Conservation (phyloP, 306 rosid species). For the Glycine soja region DNA sequence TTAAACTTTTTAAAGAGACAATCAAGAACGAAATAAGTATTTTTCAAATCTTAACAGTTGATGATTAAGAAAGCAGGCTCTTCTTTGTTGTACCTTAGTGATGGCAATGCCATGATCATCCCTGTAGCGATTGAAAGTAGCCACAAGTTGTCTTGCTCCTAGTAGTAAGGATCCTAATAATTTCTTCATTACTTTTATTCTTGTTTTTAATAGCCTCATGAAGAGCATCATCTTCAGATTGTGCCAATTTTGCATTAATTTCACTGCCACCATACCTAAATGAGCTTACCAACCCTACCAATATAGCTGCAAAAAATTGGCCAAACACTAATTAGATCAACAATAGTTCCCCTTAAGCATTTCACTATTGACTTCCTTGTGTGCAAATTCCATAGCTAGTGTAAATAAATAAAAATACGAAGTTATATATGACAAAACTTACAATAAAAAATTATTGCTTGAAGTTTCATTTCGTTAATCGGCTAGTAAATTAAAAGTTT, state of each 20-base stretch:
- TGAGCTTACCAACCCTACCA: slow-evolving; percentile 69
- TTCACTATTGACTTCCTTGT: neutral
- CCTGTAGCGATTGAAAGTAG: slow-evolving; percentile 72
- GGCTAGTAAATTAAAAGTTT: no score
- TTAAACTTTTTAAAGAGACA: neutral
- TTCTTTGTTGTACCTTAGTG: slow-evolving; percentile 62
- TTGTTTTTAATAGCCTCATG: slow-evolving; percentile 68
- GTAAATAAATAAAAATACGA: neutral
- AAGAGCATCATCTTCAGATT: slow-evolving; percentile 71
- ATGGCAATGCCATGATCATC: slow-evolving; percentile 74
- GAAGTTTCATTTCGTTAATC: neutral
- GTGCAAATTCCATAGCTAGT: neutral
- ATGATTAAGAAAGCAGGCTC: neutral
- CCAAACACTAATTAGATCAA: neutral
- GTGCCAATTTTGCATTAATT: slow-evolving; percentile 56
- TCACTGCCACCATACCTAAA: slow-evolving; percentile 64
- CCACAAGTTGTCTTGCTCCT: slow-evolving; percentile 79
- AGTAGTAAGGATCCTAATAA: slow-evolving; percentile 76
- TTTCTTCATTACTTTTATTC: slow-evolving; percentile 58
- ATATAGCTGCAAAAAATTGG: slow-evolving; percentile 57
- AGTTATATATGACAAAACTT: neutral
- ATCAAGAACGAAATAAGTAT: neutral
- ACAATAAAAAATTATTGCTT: neutral
- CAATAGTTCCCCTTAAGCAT: neutral
- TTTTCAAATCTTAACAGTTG: neutral